Evolutionary conservation across 78 protist species (phyloP).

Genomic region (Emiliania huxleyi): DNA sequence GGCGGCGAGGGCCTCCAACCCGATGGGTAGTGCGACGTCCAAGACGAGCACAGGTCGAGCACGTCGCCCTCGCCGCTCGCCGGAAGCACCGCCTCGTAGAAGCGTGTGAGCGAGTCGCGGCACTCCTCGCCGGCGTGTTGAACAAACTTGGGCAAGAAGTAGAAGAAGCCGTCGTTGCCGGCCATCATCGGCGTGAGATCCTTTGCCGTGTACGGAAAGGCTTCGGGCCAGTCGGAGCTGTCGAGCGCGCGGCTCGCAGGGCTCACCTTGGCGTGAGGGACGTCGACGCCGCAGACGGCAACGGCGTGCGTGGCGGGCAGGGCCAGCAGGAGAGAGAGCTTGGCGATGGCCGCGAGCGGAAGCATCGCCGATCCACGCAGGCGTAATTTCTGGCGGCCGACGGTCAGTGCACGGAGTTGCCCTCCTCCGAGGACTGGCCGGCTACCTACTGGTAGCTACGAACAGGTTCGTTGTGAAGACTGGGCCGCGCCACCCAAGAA

Average conservation of each 20-base stretch:
- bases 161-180: neutral
- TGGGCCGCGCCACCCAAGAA: too few relatives aligned
- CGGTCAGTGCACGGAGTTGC: too few relatives aligned
- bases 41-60: slow-evolving; percentile 8
- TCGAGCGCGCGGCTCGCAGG: neutral
- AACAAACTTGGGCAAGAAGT: neutral
- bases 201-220: neutral
- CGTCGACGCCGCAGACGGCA: neutral
- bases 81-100: neutral
- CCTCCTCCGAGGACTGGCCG: too few relatives aligned
- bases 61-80: neutral
- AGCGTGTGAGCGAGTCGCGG: neutral
- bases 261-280: neutral
- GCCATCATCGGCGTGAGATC: neutral
- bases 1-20: neutral
- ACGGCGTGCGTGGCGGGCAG: too few relatives aligned
- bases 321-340: too few relatives aligned
- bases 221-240: neutral
- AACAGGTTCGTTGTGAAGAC: too few relatives aligned
- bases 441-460: too few relatives aligned
- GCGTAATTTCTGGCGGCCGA: too few relatives aligned
- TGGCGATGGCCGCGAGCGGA: too few relatives aligned
- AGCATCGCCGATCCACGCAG: too few relatives aligned
- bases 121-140: neutral
- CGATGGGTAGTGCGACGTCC: slow-evolving; percentile 27